Evolutionary conservation across 257 asterid genomes (phyloP).

Genomic region (Lithospermum erythrorhizon): DNA sequence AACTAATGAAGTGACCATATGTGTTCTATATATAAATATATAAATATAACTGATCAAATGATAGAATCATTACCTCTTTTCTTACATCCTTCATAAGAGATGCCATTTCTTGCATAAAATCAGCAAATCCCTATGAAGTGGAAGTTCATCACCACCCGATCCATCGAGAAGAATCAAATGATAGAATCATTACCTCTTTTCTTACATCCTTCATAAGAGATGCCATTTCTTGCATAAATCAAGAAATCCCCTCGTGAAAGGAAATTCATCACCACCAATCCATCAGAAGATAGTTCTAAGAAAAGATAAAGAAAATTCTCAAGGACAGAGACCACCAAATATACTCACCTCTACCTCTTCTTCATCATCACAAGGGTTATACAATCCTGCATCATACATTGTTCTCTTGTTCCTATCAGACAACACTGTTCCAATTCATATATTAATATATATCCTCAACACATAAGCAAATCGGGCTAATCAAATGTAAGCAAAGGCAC

Average conservation of each 20-base stretch:
- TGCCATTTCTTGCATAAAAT: slow-evolving; percentile 71
- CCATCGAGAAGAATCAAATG: no score
- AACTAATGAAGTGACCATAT: neutral
- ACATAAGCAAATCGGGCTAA: neutral
- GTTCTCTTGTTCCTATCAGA: slow-evolving; percentile 57
- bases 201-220: slow-evolving; percentile 48
- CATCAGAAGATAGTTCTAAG: neutral
- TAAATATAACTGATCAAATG: neutral
- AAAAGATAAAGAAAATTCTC: neutral
- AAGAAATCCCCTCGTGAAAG: slow-evolving; percentile 39
- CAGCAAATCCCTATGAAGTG: slow-evolving; percentile 47
- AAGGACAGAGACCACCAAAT: neutral
- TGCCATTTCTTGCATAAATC: slow-evolving; percentile 76
- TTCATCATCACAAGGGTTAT: slow-evolving; percentile 43
- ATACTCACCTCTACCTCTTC: slow-evolving; percentile 57
- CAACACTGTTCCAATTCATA: slow-evolving; percentile 33
- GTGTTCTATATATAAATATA: neutral
- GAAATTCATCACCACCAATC: neutral
- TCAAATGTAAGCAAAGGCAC: no score
- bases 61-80: slow-evolving; percentile 41
- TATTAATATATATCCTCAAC: neutral
- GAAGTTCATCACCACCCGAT: neutral
- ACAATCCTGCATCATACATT: slow-evolving; percentile 71
- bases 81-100: slow-evolving; percentile 48
- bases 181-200: slow-evolving; percentile 41